These are phyloP conservation scores for Hirsutella rhossiliensis DNA, from an alignment of 2,329 filamentous ascomycete genomes.

Conservation along the genomic window DNA sequence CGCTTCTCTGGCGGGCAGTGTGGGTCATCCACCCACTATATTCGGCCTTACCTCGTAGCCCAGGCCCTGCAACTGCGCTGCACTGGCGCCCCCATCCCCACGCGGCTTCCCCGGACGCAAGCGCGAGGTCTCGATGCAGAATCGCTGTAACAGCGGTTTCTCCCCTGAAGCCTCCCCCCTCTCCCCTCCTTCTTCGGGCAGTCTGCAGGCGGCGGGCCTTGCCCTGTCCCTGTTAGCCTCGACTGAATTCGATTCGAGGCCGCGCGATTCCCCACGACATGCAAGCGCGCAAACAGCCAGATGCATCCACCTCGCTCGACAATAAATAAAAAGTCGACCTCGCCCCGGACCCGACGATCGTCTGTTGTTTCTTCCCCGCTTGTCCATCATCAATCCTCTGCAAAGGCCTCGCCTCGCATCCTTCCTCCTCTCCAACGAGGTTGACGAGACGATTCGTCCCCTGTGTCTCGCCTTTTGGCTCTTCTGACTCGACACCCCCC, in stretches of 20 bases:
- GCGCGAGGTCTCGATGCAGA: background rate
- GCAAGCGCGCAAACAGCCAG: no score
- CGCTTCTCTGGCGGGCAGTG: constrained; percentile 16
- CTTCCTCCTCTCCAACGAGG: background rate
- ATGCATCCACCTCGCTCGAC: no score
- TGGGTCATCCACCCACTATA: constrained; percentile 4
- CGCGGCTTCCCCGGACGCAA: constrained; percentile 17
- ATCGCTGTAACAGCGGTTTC: background rate
- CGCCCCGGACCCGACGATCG: no score
- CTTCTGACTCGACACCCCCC: no score
- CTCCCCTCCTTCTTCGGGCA: constrained; percentile 1
- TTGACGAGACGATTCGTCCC: background rate
- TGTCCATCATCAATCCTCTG: no score
- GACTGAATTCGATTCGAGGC: no score
- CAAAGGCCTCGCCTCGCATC: no score
- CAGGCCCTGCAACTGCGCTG: constrained; percentile 1
- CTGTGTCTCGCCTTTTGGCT: no score
- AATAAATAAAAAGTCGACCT: no score
- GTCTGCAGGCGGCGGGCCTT: no score
- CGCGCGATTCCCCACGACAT: no score
- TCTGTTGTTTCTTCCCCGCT: no score
- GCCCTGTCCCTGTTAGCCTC: background rate
- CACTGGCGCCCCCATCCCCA: constrained; percentile 7
- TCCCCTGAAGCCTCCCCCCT: background rate
- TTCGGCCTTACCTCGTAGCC: constrained; percentile 22